Base-by-base conservation (phyloP, 2,329 filamentous ascomycete genomes). In the Botrytis aclada region DNA sequence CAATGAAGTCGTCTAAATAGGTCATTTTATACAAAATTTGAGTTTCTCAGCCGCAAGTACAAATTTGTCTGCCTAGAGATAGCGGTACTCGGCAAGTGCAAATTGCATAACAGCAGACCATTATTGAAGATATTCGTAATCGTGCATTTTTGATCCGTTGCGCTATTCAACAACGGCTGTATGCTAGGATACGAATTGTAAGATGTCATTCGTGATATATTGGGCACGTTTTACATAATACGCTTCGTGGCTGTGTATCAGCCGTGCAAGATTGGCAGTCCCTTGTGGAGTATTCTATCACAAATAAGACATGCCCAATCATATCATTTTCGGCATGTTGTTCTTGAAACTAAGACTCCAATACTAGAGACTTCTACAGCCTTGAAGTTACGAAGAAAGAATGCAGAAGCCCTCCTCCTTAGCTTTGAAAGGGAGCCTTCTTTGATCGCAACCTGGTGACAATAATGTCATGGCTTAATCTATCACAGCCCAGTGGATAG, bases 51-150 rank as follows among this genome's bases (percentile, higher is more conserved):
- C 65, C 65, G 37, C 65, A 69, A 54, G 20, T 0, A 41, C 34
- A 41, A 32, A 41, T 41, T 32, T n/a, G 37, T 58, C 65, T 69
- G 65, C 65, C 65, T 69, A 69, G 34, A 69, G 56, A 29, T 51
- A 66, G 63, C 12, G 63, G 63, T 43, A 32, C 25, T 4, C 43
- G 32, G 29, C n/a, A 20, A 34, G 47, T 67, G 41, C 64, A 56
- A 56, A 69, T 41, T 43, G 25, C 47, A 58, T 43, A 32, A 32
- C 39, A 67, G 7, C 25, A 25, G 47, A 20, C 54, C 47, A 69
- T n/a, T 29, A 9, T 20, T 29, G 47, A 56, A 56, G 22, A 22
- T 41, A 41, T 43, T 69, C 37, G 65, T 56, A 25, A 69, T 25
- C 14, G n/a, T 25, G 22, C n/a, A 32, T 22, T 32, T n/a, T 51